Percentiles rank a stretch among this genome's conserved stretches.
phyloP scores from a whole-genome alignment of 23 red algal genomes.

The Cyanidioschyzon merolae region DNA sequence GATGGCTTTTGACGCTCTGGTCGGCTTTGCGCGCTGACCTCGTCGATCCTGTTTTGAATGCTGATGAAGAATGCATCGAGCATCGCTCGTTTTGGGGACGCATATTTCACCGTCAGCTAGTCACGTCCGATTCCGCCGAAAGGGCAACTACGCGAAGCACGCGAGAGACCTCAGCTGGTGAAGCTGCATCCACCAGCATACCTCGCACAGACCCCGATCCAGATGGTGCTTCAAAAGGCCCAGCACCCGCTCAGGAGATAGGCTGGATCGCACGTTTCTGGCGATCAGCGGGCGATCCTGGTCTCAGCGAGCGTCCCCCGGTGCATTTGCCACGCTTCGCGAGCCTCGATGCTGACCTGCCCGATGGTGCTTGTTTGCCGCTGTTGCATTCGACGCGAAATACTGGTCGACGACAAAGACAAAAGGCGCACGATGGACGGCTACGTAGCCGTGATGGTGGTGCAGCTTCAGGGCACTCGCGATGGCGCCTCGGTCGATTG shows the following conservation, averaged over 20 bases:
- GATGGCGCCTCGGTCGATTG: background rate
- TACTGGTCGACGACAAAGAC: background rate
- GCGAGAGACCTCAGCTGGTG: no score
- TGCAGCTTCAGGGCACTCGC: no score
- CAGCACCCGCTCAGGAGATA: background rate
- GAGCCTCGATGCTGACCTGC: no score
- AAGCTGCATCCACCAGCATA: no score
- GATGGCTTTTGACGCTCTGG: constrained; percentile 1
- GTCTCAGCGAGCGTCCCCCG: no score
- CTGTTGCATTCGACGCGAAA: background rate
- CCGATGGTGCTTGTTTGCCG: background rate
- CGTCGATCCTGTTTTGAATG: background rate
- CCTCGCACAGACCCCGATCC: no score
- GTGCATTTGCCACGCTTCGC: no score
- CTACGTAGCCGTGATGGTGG: no score
- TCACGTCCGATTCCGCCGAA: no score
- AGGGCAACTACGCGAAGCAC: no score
- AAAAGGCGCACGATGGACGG: background rate
- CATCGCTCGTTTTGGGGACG: background rate
- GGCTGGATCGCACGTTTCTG: background rate
- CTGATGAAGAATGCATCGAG: background rate
- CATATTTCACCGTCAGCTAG: background rate
- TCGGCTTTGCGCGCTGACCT: background rate
- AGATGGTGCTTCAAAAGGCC: background rate
- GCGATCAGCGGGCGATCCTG: background rate